These are phyloP conservation scores for Hibiscus mutabilis DNA, from an alignment of 345 rosid genomes.

Conservation along the genomic window DNA sequence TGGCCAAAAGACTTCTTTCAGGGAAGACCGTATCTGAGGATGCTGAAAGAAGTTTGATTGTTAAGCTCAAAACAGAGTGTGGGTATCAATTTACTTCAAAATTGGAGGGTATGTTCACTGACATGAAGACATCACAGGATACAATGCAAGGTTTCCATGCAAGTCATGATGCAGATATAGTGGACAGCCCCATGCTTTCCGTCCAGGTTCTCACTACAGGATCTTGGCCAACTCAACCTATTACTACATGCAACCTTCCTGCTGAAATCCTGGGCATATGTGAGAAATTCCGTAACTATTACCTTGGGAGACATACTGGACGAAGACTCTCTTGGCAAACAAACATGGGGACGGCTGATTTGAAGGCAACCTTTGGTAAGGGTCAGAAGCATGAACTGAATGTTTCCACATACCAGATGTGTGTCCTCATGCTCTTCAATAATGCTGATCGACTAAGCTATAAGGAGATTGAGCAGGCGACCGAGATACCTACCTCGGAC, in stretches of 20 bases:
- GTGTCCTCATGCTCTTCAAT: conserved; percentile 61
- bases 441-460: conserved; percentile 48
- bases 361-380: conserved; percentile 60
- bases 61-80: conserved; percentile 72
- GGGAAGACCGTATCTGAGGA: conserved; percentile 69
- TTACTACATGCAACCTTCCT: conserved; percentile 54
- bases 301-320: conserved; percentile 68
- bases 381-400: conserved; percentile 72
- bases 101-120: conserved; percentile 71
- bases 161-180: conserved; percentile 36
- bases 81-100: conserved; percentile 70
- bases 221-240: conserved; percentile 71
- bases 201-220: conserved; percentile 70
- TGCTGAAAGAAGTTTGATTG: conserved; percentile 68
- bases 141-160: conserved; percentile 63
- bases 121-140: conserved; percentile 72
- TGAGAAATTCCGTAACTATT: conserved; percentile 55
- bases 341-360: conserved; percentile 73
- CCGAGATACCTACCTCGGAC: conserved; percentile 56
- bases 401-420: conserved; percentile 73
- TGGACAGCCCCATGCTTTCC: conserved; percentile 54
- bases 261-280: conserved; percentile 51
- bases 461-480: conserved; percentile 66
- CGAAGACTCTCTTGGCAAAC: conserved; percentile 71
- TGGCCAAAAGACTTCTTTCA: conserved; percentile 61